These are phyloP conservation scores for Arthrobotrys sinensis DNA, from an alignment of 2,329 filamentous ascomycete species.

Conservation along the genomic window DNA sequence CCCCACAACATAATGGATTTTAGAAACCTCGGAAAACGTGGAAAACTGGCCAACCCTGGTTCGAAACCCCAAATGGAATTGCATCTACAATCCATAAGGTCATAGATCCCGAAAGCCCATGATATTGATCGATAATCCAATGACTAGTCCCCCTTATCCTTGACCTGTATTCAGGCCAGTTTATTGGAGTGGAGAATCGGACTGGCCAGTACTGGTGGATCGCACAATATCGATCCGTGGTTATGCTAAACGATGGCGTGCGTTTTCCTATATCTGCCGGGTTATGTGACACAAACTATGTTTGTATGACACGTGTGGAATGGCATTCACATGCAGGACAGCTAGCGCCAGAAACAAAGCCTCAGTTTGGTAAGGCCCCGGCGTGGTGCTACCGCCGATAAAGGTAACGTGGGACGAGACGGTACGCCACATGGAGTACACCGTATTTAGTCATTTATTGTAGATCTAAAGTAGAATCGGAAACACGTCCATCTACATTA, in stretches of 20 bases:
- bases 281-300: slow-evolving; percentile 18
- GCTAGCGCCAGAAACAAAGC: slow-evolving; percentile 11
- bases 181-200: too few relatives aligned
- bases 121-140: too few relatives aligned
- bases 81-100: too few relatives aligned
- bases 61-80: slow-evolving; percentile 3
- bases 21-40: not conserved
- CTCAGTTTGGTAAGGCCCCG: slow-evolving; percentile 16
- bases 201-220: too few relatives aligned
- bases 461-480: not conserved
- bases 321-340: slow-evolving; percentile 4
- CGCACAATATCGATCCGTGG: too few relatives aligned
- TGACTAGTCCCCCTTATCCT: too few relatives aligned
- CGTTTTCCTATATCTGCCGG: slow-evolving; percentile 1
- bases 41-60: not conserved
- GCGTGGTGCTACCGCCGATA: slow-evolving; percentile 23
- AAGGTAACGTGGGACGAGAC: slow-evolving; percentile 18
- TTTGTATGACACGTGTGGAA: not conserved
- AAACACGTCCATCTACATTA: not conserved
- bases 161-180: too few relatives aligned
- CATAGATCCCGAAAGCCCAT: too few relatives aligned
- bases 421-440: slow-evolving; percentile 13
- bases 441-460: not conserved
- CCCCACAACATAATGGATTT: not conserved
- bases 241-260: slow-evolving; percentile 14